A percentile compares a stretch with the other conserved stretches of the same genome.
These are phyloP conservation scores for Plasmopara muralis DNA, from an alignment of 352 stramenopile species.

Conservation along the genomic window DNA sequence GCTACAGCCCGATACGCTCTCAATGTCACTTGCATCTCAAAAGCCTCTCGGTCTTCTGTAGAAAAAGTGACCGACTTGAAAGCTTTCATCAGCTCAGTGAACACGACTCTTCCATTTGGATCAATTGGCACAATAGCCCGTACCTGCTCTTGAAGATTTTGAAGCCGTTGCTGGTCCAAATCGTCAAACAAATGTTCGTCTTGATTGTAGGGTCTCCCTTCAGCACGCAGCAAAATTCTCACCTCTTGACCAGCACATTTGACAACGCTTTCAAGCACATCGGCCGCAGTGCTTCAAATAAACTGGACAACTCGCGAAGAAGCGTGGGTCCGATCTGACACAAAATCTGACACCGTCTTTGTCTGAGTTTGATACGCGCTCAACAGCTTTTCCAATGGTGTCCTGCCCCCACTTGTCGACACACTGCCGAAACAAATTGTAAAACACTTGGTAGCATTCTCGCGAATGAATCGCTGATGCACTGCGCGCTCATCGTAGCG, in stretches of 20 bases:
- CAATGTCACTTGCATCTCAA: conserved; percentile 17
- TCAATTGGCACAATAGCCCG: conserved; percentile 3
- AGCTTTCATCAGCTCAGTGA: conserved; percentile 15
- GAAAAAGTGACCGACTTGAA: conserved; percentile 4
- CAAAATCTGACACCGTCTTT: conserved; percentile 20
- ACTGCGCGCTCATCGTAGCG: conserved; percentile 10
- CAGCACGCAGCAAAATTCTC: conserved; percentile 12
- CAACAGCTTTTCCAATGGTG: conserved; percentile 23
- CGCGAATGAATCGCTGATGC: conserved; percentile 23
- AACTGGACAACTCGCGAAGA: conserved; percentile 21
- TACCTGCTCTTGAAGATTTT: conserved; percentile 15
- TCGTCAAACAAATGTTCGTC: conserved; percentile 25
- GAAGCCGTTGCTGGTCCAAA: conserved; percentile 15
- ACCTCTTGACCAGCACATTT: conserved; percentile 13
- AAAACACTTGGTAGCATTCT: conserved; percentile 36
- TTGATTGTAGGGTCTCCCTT: conserved; percentile 36
- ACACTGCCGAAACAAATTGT: conserved; percentile 33
- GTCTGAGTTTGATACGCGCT: conserved; percentile 25
- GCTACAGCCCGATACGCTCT: conserved; percentile 31
- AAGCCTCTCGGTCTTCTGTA: conserved; percentile 23
- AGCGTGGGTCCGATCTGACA: conserved; percentile 13
- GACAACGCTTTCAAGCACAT: conserved; percentile 14
- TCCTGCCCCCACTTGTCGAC: conserved; percentile 34
- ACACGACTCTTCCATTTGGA: conserved; percentile 3
- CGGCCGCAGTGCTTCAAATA: conserved; percentile 5